Percentiles rank a stretch among this genome's conserved stretches.
phyloP scores from a whole-genome alignment of 345 rosid genomes.

The Carallia pectinifolia region DNA sequence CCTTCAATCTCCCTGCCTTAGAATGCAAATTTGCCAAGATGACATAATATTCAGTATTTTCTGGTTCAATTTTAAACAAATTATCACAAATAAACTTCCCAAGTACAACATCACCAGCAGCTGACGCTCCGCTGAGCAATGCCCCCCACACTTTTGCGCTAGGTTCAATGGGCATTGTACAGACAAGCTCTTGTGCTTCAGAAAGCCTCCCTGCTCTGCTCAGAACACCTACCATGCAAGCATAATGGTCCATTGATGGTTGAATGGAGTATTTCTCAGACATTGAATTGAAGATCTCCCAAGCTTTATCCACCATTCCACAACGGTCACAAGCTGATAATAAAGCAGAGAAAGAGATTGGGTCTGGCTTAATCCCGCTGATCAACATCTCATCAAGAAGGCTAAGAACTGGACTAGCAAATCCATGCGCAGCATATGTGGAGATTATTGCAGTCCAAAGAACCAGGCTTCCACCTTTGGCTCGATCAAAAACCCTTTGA shows the following conservation, averaged over 20 bases:
- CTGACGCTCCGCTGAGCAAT: constrained; percentile 74
- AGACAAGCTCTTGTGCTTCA: constrained; percentile 67
- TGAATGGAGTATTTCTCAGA: constrained; percentile 36
- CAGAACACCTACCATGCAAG: constrained; percentile 75
- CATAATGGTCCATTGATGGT: constrained; percentile 76
- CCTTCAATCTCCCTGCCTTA: constrained; percentile 78
- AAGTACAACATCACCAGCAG: constrained; percentile 61
- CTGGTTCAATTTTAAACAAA: constrained; percentile 71
- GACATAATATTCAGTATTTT: constrained; percentile 66
- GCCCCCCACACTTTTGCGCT: constrained; percentile 85
- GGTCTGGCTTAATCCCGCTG: constrained; percentile 56
- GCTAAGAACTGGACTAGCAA: constrained; percentile 47
- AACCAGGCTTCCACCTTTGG: constrained; percentile 56
- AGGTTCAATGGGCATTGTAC: constrained; percentile 65
- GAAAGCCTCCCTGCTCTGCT: constrained; percentile 72
- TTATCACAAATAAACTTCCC: constrained; percentile 56
- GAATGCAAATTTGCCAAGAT: constrained; percentile 78
- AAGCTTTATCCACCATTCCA: constrained; percentile 58
- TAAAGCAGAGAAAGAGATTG: constrained; percentile 68
- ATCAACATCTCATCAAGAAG: constrained; percentile 57
- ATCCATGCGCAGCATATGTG: constrained; percentile 74
- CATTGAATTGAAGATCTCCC: constrained; percentile 58
- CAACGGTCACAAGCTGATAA: constrained; percentile 77
- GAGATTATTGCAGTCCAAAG: constrained; percentile 86
- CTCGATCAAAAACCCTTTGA: constrained; percentile 50